These are phyloP conservation scores for Silene uniflora DNA, from an alignment of 148 eudicot genomes.

Conservation along the genomic window DNA sequence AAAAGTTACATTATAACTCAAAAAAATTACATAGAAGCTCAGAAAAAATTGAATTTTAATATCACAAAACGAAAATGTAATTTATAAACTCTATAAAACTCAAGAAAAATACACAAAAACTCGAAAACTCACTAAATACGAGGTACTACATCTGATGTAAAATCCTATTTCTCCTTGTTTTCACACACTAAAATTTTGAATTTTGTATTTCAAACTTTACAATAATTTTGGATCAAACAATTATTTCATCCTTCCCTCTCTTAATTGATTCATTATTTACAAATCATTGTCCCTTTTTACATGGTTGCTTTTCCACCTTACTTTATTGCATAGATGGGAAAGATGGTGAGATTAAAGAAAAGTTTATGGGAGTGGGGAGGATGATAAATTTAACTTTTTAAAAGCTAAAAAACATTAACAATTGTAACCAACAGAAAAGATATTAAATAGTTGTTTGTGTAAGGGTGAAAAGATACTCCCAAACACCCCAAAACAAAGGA, in stretches of 20 bases:
- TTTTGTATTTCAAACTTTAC: not conserved
- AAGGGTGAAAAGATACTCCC: slow-evolving; percentile 19
- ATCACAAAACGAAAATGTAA: too few species aligned
- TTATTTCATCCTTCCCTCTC: not conserved
- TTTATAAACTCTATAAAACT: too few species aligned
- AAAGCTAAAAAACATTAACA: slow-evolving; percentile 14
- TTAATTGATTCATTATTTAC: not conserved
- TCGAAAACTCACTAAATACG: too few species aligned
- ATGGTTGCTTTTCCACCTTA: slow-evolving; percentile 6
- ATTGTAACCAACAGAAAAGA: not conserved
- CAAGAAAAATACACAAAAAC: too few species aligned
- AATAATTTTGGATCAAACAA: not conserved
- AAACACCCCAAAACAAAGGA: slow-evolving; percentile 26
- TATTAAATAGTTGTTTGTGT: slow-evolving; percentile 17
- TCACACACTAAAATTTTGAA: not conserved
- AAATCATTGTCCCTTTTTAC: slow-evolving; percentile 17
- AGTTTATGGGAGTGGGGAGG: slow-evolving; percentile 24
- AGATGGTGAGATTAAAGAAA: slow-evolving; percentile 33
- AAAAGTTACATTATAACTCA: too few species aligned
- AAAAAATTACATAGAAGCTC: too few species aligned
- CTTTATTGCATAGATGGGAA: slow-evolving; percentile 27
- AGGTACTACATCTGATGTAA: too few species aligned
- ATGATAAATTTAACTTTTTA: slow-evolving; percentile 17
- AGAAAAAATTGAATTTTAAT: too few species aligned
- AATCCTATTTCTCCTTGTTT: too few species aligned